Evolutionary conservation across 495 filamentous ascomycete genomes (phyloP).

Genomic region (Astrocystis sublimbata): DNA sequence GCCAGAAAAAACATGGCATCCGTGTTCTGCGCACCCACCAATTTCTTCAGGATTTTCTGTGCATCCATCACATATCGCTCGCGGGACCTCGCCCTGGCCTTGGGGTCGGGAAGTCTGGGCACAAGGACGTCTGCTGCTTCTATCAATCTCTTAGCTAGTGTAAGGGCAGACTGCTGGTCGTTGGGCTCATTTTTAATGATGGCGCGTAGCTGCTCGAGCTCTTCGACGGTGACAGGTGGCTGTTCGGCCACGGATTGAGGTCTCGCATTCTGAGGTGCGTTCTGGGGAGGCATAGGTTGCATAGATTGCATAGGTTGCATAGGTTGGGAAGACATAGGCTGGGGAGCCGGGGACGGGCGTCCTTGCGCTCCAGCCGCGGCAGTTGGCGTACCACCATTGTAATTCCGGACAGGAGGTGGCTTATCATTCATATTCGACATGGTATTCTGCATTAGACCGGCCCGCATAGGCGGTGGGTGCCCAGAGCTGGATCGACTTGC

Average conservation of each 20-base stretch:
- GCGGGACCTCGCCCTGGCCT: constrained; percentile 69
- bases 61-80: constrained; percentile 85
- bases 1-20: constrained; percentile 95
- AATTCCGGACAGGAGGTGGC: constrained; percentile 74
- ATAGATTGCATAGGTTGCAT: too few species aligned
- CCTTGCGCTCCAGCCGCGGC: constrained; percentile 34
- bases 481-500: constrained; percentile 30
- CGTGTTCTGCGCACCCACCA: constrained; percentile 61
- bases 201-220: constrained; percentile 72
- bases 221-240: constrained; percentile 70
- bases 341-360: constrained; percentile 30
- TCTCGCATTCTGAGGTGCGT: constrained; percentile 27
- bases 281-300: too few species aligned
- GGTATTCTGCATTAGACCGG: constrained; percentile 65
- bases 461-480: constrained; percentile 79
- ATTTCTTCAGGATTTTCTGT: constrained; percentile 86
- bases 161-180: constrained; percentile 69
- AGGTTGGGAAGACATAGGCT: too few species aligned
- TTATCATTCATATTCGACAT: constrained; percentile 54
- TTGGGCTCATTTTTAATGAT: constrained; percentile 66
- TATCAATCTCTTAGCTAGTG: constrained; percentile 79
- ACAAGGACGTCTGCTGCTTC: constrained; percentile 81
- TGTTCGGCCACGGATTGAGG: constrained; percentile 32
- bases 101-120: constrained; percentile 70
- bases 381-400: constrained; percentile 47